These are phyloP conservation scores for Cryoendolithus antarcticus DNA, from an alignment of 2,329 filamentous ascomycete species.

Conservation along the genomic window DNA sequence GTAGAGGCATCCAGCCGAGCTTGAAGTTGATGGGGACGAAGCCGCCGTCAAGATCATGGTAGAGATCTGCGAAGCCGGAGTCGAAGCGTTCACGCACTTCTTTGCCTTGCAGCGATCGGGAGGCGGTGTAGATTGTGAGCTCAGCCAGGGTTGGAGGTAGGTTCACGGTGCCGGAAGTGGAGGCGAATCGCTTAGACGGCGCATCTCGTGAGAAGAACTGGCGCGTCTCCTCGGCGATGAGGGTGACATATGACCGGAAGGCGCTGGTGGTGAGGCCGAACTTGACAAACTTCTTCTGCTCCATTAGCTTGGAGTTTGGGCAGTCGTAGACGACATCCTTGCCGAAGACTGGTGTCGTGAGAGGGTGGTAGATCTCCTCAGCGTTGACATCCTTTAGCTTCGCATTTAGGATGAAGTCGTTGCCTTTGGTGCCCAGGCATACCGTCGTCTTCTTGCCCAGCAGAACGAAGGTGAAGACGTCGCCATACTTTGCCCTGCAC, in stretches of 20 bases:
- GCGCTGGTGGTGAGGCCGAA: conserved; percentile 64
- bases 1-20: conserved; percentile 75
- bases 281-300: conserved; percentile 93
- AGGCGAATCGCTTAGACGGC: conserved; percentile 24
- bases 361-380: conserved; percentile 76
- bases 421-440: conserved; percentile 67
- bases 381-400: conserved; percentile 83
- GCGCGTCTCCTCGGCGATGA: conserved; percentile 64
- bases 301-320: conserved; percentile 84
- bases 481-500: conserved; percentile 69
- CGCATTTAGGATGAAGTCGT: conserved; percentile 85
- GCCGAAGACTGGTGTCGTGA: conserved; percentile 63
- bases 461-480: conserved; percentile 80
- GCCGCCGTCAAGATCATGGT: conserved; percentile 82
- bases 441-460: conserved; percentile 85
- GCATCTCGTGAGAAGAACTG: conserved; percentile 58
- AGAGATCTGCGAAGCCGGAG: conserved; percentile 65
- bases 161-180: conserved; percentile 48
- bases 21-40: conserved; percentile 85
- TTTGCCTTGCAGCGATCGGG: conserved; percentile 71
- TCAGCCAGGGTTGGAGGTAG: conserved; percentile 68
- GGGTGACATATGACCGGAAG: conserved; percentile 62
- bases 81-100: conserved; percentile 73
- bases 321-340: conserved; percentile 83
- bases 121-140: conserved; percentile 82